phyloP scores from a whole-genome alignment of 306 rosid species.

The Cotoneaster glaucophyllus region DNA sequence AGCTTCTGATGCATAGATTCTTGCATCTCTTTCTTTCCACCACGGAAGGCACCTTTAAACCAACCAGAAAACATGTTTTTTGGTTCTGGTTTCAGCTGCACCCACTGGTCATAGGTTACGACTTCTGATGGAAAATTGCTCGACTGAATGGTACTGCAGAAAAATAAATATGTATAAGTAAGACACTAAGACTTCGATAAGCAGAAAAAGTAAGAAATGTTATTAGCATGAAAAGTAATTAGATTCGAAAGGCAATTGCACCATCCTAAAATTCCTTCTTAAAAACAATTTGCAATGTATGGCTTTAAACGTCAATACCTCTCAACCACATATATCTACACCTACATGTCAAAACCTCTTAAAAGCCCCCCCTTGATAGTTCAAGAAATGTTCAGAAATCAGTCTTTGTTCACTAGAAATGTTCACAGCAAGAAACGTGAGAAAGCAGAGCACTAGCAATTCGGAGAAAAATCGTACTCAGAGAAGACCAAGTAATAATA shows the following conservation, averaged over 20 bases:
- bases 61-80: conserved; percentile 54
- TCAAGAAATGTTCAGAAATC: not conserved
- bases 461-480: not conserved
- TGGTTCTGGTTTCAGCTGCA: conserved; percentile 56
- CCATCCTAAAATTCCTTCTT: not conserved
- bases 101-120: conserved; percentile 65
- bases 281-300: not conserved
- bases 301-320: not conserved
- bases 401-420: not conserved
- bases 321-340: not conserved
- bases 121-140: conserved; percentile 68
- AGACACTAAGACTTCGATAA: not conserved
- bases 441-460: not conserved
- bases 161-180: conserved; percentile 5
- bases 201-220: not conserved
- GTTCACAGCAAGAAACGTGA: not conserved
- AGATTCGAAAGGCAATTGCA: not conserved
- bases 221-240: not conserved
- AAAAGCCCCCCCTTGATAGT: not conserved
- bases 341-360: not conserved
- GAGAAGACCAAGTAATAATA: not conserved
- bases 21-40: conserved; percentile 64
- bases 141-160: conserved; percentile 47
- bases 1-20: conserved; percentile 62
- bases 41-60: conserved; percentile 57